Base-by-base conservation (phyloP, 768 basidiomycete species). In the Crucibulum laeve region DNA sequence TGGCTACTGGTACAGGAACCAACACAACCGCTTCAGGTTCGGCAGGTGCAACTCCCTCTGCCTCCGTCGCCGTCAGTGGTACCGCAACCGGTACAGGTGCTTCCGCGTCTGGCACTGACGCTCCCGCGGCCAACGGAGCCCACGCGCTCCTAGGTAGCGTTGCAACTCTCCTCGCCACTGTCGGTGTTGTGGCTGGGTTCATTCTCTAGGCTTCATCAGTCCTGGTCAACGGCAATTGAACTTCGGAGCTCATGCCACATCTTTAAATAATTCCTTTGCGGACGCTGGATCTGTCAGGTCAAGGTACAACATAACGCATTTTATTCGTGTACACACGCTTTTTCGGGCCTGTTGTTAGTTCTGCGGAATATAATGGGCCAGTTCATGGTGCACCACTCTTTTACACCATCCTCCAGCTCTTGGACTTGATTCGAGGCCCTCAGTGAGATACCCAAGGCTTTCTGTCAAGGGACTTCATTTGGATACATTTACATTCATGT, bases 21-120 rank as follows among this genome's bases (percentile, higher is more conserved):
- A 32, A 32, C 35, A 40, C 40, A 24, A 32, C 17, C 22, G 13
- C 32, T 25, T 14, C 11, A n/a, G 4, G 21, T 10, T 25, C 7
- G 13, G 34, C 62, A 56, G 56, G 57, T 37, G 54, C 54, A 18
- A 62, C 66, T 21, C 49, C 56, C 37, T 58, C 54, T 11, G 40
- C 43, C 22, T 38, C 60, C 4, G 43, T 57, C 3, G 42, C 44
- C 24, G 50, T 53, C 10, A 48, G 53, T 18, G 46, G 46, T 34
- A 30, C 52, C 21, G 28, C 54, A 15, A 38, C 49, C 25, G 42
- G 38, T 24, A 36, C 53, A 32, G 13, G 1, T 19, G 40, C 47
- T 11, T 30, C 47, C 25, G 34, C 50, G 14, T 18, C 43, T 11
- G 42, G 48, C 8, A 46, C 49, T 26, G 40, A 34, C 17, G 22